Evolutionary conservation across 2,329 filamentous ascomycete species (phyloP).

Genomic region (Aspergillus terreus): DNA sequence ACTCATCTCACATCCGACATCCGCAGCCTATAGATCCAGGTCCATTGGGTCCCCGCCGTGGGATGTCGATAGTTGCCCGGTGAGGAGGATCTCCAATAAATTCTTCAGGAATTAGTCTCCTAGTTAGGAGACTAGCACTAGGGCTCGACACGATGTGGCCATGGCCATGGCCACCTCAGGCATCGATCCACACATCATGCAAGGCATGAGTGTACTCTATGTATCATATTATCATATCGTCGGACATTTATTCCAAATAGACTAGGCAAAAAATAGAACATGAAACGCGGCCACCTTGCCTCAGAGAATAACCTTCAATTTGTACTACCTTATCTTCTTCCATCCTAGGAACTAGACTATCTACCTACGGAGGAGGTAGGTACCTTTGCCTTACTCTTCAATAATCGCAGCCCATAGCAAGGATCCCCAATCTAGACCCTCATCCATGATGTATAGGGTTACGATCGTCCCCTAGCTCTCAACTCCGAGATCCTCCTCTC

Average conservation of each 20-base stretch:
- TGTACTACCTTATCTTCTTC: no score
- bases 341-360: no score
- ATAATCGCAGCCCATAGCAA: no score
- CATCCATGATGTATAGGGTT: no score
- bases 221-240: slow-evolving; percentile 2
- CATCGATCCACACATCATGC: neutral
- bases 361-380: no score
- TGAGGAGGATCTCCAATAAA: neutral
- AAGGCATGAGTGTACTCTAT: neutral
- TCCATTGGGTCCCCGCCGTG: neutral
- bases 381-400: no score
- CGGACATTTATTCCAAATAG: neutral
- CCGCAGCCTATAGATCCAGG: neutral
- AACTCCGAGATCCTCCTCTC: neutral
- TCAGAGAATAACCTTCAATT: no score
- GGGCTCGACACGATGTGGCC: neutral
- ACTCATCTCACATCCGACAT: neutral
- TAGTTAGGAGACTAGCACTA: neutral
- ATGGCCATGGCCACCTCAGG: neutral
- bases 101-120: neutral
- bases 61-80: neutral
- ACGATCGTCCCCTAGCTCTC: no score
- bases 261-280: neutral
- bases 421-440: no score
- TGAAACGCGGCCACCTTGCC: no score